A percentile compares a stretch with the other conserved stretches of the same genome.
These are phyloP conservation scores for Lactarius psammicola DNA, from an alignment of 768 basidiomycete species.

Conservation along the genomic window DNA sequence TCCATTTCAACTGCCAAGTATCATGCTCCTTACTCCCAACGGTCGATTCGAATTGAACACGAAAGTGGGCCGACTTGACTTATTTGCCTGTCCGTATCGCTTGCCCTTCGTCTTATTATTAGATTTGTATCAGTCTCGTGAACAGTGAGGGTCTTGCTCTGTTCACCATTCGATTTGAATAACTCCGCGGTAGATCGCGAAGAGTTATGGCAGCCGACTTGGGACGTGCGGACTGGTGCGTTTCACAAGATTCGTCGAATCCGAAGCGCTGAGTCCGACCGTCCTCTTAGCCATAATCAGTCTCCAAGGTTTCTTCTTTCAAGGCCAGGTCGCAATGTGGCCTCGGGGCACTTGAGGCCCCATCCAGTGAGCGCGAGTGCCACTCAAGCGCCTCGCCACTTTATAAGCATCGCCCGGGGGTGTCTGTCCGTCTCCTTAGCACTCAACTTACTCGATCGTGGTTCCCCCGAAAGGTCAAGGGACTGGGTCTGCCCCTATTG, in stretches of 20 bases:
- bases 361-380: conserved; percentile 65
- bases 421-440: not conserved
- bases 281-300: conserved; percentile 71
- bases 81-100: not conserved
- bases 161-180: conserved; percentile 25
- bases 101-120: conserved; percentile 36
- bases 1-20: conserved; percentile 93
- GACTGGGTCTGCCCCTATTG: conserved; percentile 80
- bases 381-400: conserved; percentile 72
- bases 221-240: conserved; percentile 93
- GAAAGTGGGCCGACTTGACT: conserved; percentile 58
- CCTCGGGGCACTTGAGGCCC: conserved; percentile 84
- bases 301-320: conserved; percentile 84
- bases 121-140: conserved; percentile 93
- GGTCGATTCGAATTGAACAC: conserved; percentile 95
- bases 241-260: not conserved
- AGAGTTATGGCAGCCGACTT: conserved; percentile 97
- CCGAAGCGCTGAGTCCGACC: not conserved
- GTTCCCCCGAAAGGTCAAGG: conserved; percentile 57
- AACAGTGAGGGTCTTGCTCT: conserved; percentile 60
- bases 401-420: conserved; percentile 55
- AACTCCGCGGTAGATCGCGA: conserved; percentile 68
- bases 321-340: conserved; percentile 84
- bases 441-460: not conserved
- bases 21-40: conserved; percentile 94